Conservation (phyloP, 2,329 filamentous ascomycete species). For the Cadophora gregata region DNA sequence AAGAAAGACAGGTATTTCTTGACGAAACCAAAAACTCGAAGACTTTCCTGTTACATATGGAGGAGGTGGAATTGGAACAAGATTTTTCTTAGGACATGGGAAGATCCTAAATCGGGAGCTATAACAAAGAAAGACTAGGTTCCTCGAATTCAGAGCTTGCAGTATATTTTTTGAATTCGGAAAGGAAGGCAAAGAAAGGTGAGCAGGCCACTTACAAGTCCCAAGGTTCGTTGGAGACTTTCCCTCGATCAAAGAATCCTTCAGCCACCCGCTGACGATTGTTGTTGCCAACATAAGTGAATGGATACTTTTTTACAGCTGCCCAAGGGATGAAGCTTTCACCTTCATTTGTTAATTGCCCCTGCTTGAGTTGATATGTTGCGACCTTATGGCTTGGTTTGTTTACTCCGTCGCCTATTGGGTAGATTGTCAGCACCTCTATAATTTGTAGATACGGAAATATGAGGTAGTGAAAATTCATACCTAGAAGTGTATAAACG, state of each 20-base stretch:
- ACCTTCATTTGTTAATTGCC: conserved; percentile 37
- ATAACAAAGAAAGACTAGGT: neutral
- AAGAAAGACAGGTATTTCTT: no score
- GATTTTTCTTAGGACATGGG: no score
- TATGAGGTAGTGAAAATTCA: neutral
- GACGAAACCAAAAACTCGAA: no score
- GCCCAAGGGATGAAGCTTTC: conserved; percentile 57
- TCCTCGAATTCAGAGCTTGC: neutral
- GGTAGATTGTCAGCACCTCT: neutral
- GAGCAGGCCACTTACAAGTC: conserved; percentile 14
- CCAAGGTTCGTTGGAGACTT: conserved; percentile 20
- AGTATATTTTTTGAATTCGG: neutral
- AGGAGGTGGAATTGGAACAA: neutral
- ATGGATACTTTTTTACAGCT: conserved; percentile 62
- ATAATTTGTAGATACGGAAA: no score
- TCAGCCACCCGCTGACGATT: conserved; percentile 49
- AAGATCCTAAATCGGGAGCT: no score
- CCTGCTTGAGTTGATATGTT: conserved; percentile 35
- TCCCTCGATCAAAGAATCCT: conserved; percentile 17
- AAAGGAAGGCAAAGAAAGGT: conserved; percentile 24
- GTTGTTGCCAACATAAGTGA: conserved; percentile 60
- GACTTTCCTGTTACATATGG: neutral
- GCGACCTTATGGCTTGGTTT: neutral
- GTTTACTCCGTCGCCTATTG: neutral
- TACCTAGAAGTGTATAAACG: neutral